Evolutionary conservation across 2,329 filamentous ascomycete genomes (phyloP).

Genomic region (Biscogniauxia marginata): DNA sequence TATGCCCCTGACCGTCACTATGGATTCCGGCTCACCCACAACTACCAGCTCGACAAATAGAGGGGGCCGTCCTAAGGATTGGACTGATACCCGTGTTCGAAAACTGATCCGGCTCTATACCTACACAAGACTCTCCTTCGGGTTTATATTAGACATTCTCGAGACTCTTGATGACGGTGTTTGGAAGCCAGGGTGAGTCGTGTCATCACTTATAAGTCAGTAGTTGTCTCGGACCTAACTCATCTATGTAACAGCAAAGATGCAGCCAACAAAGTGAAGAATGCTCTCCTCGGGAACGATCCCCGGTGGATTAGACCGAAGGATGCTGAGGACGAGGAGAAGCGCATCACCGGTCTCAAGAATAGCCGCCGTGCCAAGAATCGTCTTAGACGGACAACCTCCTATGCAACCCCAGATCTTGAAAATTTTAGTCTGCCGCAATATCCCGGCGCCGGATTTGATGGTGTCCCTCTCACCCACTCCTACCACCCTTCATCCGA

Average conservation of each 20-base stretch:
- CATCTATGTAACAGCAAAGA: constrained; percentile 43
- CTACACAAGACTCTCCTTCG: constrained; percentile 52
- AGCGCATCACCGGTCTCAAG: constrained; percentile 43
- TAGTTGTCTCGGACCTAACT: constrained; percentile 12
- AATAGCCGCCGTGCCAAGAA: constrained; percentile 33
- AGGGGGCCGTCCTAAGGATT: constrained; percentile 54
- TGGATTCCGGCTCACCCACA: constrained; percentile 30
- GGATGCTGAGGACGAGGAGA: constrained; percentile 49
- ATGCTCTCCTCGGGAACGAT: constrained; percentile 56
- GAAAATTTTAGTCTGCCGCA: constrained; percentile 25
- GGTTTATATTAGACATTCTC: constrained; percentile 49
- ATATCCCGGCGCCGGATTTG: constrained; percentile 16
- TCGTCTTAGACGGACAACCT: constrained; percentile 26
- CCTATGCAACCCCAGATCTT: constrained; percentile 26
- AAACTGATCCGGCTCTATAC: constrained; percentile 56
- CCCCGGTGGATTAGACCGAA: constrained; percentile 57
- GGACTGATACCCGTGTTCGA: constrained; percentile 52
- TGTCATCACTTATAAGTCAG: no score
- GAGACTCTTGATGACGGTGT: constrained; percentile 46
- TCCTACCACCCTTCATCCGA: constrained; percentile 26
- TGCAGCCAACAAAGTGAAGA: constrained; percentile 58
- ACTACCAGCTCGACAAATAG: constrained; percentile 28
- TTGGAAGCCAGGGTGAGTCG: constrained; percentile 46
- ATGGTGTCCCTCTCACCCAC: constrained; percentile 23
- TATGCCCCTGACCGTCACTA: constrained; percentile 3